phyloP scores from a whole-genome alignment of 2,329 filamentous ascomycete genomes.

The Penicillium sp. region DNA sequence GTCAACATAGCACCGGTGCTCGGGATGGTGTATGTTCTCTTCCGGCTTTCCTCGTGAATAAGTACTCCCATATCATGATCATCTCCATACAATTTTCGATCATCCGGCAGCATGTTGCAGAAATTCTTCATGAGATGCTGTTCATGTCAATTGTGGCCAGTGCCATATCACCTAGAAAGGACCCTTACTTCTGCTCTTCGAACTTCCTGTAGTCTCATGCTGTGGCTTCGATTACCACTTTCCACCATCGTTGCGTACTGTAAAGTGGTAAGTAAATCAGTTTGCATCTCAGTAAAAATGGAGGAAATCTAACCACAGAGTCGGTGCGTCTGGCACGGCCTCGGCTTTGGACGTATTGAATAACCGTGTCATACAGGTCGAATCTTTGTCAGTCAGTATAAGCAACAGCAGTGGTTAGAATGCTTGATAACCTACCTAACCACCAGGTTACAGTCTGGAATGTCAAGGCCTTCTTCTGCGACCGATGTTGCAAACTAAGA shows the following conservation, averaged over 20 bases:
- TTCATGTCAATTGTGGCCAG: not conserved
- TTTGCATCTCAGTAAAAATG: not conserved
- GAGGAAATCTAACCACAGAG: constrained; percentile 54
- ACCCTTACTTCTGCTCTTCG: constrained; percentile 44
- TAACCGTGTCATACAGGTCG: constrained; percentile 83
- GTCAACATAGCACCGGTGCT: constrained; percentile 75
- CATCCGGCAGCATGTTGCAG: constrained; percentile 69
- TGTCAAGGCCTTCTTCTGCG: constrained; percentile 65
- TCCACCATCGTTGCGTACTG: constrained; percentile 82
- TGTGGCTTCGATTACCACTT: constrained; percentile 61
- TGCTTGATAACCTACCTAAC: constrained; percentile 40
- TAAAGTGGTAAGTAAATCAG: constrained; percentile 4
- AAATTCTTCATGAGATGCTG: constrained; percentile 64
- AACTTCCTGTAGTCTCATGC: constrained; percentile 57
- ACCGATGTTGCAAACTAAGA: constrained; percentile 60
- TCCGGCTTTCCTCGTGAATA: constrained; percentile 51
- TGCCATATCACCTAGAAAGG: not conserved
- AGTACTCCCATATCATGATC: constrained; percentile 58
- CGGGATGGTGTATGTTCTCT: constrained; percentile 59
- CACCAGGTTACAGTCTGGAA: constrained; percentile 65
- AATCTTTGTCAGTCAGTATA: constrained; percentile 56
- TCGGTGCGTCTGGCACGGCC: constrained; percentile 75
- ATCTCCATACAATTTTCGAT: constrained; percentile 65
- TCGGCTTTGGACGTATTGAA: constrained; percentile 91
- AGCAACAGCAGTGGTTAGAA: not conserved